Base-by-base conservation (phyloP, 208 protist genomes). In the Crithidia expoeki region DNA sequence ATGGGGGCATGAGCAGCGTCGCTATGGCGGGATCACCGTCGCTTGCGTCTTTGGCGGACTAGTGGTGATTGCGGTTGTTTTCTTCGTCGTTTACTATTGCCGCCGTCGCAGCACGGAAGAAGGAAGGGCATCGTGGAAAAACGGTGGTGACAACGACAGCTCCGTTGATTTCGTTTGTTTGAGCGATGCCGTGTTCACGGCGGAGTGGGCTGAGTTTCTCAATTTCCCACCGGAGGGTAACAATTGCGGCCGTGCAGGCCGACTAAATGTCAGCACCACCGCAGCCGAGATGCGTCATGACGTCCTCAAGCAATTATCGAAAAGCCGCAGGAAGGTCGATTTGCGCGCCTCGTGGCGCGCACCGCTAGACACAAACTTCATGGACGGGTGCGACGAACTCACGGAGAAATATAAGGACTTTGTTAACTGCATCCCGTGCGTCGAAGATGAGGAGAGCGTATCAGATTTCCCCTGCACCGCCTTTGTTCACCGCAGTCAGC, bases 11-110 rank as follows among this genome's bases (percentile, higher is more conserved):
- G 17, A 78, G 79, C 52, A 62, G 51, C 21, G 76, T 79, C 16
- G 55, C 66, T 32, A 53, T 86, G 55, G 64, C 76, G 64, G 72
- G 12, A 77, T 88, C 57, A 75, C 80, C 61, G 59, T 87, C 14
- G 53, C 53, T 34, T 73, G 44, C 59, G 50, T 83, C 17, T 0
- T 80, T 25, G 33, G 72, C 32, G 74, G 68, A 50, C 42, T 81
- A 2, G 52, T 73, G 2, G 56, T 87, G 19, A 30, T 87, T 27
- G 62, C 68, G 27, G 32, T 77, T 0, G 27, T 75, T 46, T 38
- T 73, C 23, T 83, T 23, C 42, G 38, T 83, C 11, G 11, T 75
- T n/a, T 76, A 72, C 44, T 68, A 58, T 32, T 76, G 32, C 67
- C 72, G 72, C 60, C 62, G 40, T 30, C 47, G 42, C 47, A 59